Base-by-base conservation (phyloP, 169 alveolate genomes). In the Plasmodium yoelii region DNA sequence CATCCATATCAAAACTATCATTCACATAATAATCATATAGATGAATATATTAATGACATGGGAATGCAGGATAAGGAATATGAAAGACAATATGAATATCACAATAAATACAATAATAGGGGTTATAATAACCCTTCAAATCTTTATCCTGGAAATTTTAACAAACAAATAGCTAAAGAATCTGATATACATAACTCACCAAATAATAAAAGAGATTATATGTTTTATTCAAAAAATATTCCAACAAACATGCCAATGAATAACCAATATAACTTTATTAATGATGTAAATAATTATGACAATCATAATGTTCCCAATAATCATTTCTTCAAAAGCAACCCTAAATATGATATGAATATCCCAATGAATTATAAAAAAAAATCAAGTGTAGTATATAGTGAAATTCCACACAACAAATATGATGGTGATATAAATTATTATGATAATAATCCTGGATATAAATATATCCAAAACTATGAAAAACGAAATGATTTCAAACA, bases 131-230 rank as follows among this genome's bases (percentile, higher is more conserved):
- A 69, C 1, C 19, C 15, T 2, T 15, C 18, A 13, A 39, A 28
- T 65, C 1, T 10, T 1, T 8, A 39, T 34, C 1, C n/a, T 19
- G 24, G 28, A 34, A n/a, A 39, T 13, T 22, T 6, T 18, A 47
- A 69, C 1, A 22, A 69, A 10, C 47, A 1, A 47, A 69, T 47
- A 10, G 49, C 19, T 18, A 69, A 69, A 22, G 15, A 69, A 18
- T 26, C 12, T 3, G 13, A 49, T 13, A 10, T 18, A 9, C 44
- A 10, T 8, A 26, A 69, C 18, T 13, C 8, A 5, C 26, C 64
- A 49, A 22, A 13, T 5, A 49, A 47, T 49, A 49, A 47, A 49
- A 42, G 51, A 0, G 80, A 69, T 44, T 69, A 69, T 69, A 69
- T 51, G 51, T 49, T 49, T 13, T 47, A 69, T 19, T 15, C 80